Evolutionary conservation across 108 stramenopile genomes (phyloP), one percentile per base, ranked within the genome.

Genomic region (Nitzschia sp.): DNA sequence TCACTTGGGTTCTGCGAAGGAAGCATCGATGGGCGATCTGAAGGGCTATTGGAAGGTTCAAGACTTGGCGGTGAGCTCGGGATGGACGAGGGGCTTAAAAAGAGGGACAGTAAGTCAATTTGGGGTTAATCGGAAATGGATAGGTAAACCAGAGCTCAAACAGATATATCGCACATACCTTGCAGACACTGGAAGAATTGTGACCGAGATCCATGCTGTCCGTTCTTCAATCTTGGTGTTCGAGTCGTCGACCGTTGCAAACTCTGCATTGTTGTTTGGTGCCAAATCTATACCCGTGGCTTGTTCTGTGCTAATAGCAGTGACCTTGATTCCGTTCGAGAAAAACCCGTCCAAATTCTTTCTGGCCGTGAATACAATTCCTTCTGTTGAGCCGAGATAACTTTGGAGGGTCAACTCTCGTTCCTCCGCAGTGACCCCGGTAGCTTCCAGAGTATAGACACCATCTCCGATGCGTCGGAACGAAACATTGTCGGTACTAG

Each of bases 161-260:
- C n/a, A n/a, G n/a, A n/a, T n/a, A n/a, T n/a, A n/a, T n/a, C n/a
- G n/a, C n/a, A n/a, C n/a, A n/a, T n/a, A n/a, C n/a, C n/a, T n/a
- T n/a, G n/a, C n/a, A n/a, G n/a, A n/a, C n/a, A n/a, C n/a, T 1
- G 68, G 68, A 18, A 6, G 5, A 3, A 69, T 28, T 54, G 11
- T 35, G 13, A 69, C 25, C 9, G 42, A 25, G 13, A 58, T 58
- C 4, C 46, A 69, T 1, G 25, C 38, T 2, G 29, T 48, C 8
- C 13, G 56, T 1, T 35, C 31, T 45, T 66, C 68, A 8, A 27
- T 47, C 36, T 58, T 34, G 56, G 68, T 58, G 46, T 58, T 30
- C 23, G n/a, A 17, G 29, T 69, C 57, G 1, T 42, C 65, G 11
- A 1, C 49, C 1, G 65, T 69, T 6, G 36, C 56, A 45, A 28